Evolutionary conservation across 345 rosid species (phyloP), one percentile per base, ranked within the genome.

Genomic region (Leavenworthia alabamica): DNA sequence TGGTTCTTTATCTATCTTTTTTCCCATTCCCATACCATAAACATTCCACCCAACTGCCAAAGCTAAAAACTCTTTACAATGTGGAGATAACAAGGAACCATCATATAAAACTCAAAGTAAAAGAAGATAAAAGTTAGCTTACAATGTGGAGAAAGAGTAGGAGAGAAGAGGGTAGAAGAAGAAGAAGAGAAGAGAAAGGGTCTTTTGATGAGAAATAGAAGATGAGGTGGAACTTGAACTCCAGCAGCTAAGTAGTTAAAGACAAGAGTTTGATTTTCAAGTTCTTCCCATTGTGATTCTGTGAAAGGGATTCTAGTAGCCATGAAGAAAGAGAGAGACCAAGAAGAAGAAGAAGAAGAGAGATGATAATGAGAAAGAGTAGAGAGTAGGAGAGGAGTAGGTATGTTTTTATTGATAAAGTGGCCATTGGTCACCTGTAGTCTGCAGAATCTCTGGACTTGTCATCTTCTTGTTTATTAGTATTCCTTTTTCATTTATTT

Each of bases 1-100:
- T 43, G 97, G 97, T 55, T 90, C 97, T 20, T 91, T 93, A 73
- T 90, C 97, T 73, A 75, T 69, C 73, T 83, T 90, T 71, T 84
- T 87, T 62, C 93, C 90, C 66, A 60, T 79, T 23, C 95, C 97
- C 81, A 78, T 73, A 74, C 83, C 93, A 68, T 79, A 85, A 77
- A 83, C 81, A 20, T 83, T 86, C 89, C 87, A 90, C 41, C 86
- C 90, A 64, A 68, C 97, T 81, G 83, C 83, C n/a, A n/a, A n/a
- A n/a, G n/a, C n/a, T n/a, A n/a, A n/a, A n/a, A n/a, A n/a, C n/a
- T n/a, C n/a, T n/a, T n/a, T n/a, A n/a, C n/a, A n/a, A n/a, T n/a
- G n/a, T n/a, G n/a, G n/a, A n/a, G n/a, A n/a, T n/a, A 28, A 19
- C 11, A 47, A 47, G 53, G 26, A 47, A 29, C 39, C 23, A 50